These are phyloP conservation scores for Boletus subcaerulescens DNA, from an alignment of 768 basidiomycete species.

Conservation along the genomic window DNA sequence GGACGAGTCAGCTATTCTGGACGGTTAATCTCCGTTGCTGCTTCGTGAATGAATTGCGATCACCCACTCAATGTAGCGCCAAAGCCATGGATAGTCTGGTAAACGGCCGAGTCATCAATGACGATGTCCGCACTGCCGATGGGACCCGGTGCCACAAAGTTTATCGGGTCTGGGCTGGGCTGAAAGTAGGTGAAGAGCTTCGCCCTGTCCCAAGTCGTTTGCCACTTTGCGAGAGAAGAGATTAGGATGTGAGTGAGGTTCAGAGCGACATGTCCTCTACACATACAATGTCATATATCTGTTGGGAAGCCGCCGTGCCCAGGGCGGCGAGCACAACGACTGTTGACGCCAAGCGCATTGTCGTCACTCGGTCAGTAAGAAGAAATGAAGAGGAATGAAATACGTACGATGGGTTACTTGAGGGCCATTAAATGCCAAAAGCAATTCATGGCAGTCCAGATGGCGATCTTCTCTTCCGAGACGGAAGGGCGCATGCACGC, in stretches of 20 bases:
- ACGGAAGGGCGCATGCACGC: not conserved
- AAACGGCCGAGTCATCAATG: constrained; percentile 50
- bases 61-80: constrained; percentile 61
- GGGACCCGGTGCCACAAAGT: constrained; percentile 44
- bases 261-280: not conserved
- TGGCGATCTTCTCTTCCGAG: not conserved
- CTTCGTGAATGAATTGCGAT: not conserved
- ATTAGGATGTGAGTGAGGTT: not conserved
- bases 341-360: constrained; percentile 18
- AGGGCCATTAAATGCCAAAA: constrained; percentile 16
- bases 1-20: constrained; percentile 62
- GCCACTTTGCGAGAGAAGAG: constrained; percentile 41
- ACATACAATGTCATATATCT: constrained; percentile 54
- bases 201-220: constrained; percentile 42
- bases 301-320: constrained; percentile 38
- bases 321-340: constrained; percentile 18
- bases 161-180: constrained; percentile 29
- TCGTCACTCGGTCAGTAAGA: not conserved
- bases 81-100: constrained; percentile 65
- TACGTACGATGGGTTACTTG: not conserved
- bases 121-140: constrained; percentile 61
- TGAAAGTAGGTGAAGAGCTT: constrained; percentile 31
- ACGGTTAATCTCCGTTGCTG: not conserved
- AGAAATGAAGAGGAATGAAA: constrained; percentile 2
- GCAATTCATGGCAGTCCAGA: constrained; percentile 4